phyloP scores from a whole-genome alignment of 306 rosid genomes.

The Castanea sativa region DNA sequence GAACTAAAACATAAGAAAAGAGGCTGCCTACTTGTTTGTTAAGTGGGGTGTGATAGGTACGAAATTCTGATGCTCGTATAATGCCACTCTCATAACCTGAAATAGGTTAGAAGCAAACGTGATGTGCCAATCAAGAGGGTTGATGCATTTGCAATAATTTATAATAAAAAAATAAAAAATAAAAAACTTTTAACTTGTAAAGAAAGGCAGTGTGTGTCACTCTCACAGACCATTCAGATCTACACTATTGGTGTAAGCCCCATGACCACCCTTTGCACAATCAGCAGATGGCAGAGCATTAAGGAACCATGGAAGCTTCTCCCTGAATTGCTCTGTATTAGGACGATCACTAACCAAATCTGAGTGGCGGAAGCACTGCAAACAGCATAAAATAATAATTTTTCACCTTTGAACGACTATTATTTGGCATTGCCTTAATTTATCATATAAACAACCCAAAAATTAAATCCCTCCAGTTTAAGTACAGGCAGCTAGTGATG shows the following conservation, averaged over 20 bases:
- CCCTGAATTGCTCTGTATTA: constrained; percentile 78
- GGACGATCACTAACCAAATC: constrained; percentile 93
- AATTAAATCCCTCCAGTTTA: background rate
- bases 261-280: constrained; percentile 99
- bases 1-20: constrained; percentile 20
- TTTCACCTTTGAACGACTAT: background rate
- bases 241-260: constrained; percentile 95
- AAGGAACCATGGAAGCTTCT: constrained; percentile 99
- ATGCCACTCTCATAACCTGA: constrained; percentile 81
- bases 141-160: background rate
- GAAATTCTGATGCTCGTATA: constrained; percentile 87
- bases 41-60: constrained; percentile 94
- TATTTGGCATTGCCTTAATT: constrained; percentile 10
- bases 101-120: constrained; percentile 24
- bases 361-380: constrained; percentile 89
- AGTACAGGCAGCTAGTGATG: background rate
- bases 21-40: constrained; percentile 66
- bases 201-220: constrained; percentile 1
- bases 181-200: background rate
- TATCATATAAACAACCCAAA: background rate
- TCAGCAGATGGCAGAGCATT: constrained; percentile 95
- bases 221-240: constrained; percentile 71
- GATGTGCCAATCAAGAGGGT: background rate
- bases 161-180: background rate
- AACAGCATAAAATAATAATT: constrained; percentile 40